Conservation (phyloP, 768 basidiomycete genomes). For the Leucocoprinus leucothites region DNA sequence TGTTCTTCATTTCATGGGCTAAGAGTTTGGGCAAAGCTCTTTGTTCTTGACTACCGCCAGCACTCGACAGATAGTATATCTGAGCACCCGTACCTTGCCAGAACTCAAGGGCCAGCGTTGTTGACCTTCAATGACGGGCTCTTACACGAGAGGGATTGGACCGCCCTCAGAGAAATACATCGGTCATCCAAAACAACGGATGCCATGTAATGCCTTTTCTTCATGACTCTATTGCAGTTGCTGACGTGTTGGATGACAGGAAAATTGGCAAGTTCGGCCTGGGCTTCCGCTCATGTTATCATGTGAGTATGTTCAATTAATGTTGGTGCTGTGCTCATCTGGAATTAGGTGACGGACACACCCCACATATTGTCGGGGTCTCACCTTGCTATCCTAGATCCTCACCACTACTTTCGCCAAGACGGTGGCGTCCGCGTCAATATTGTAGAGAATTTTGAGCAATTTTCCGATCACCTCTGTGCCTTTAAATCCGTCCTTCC, state of each 20-base stretch:
- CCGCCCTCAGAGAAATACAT: conserved; percentile 33
- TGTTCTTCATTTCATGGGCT: not conserved
- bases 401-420: conserved; percentile 27
- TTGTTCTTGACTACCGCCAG: conserved; percentile 28
- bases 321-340: not conserved
- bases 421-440: conserved; percentile 28
- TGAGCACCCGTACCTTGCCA: conserved; percentile 22
- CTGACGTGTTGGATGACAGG: conserved; percentile 7
- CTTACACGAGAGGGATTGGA: conserved; percentile 34
- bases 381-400: conserved; percentile 41
- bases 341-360: conserved; percentile 40
- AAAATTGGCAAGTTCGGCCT: conserved; percentile 26
- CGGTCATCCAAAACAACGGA: conserved; percentile 25
- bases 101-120: conserved; percentile 36
- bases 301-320: conserved; percentile 16
- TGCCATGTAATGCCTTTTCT: conserved; percentile 13
- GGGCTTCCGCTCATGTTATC: conserved; percentile 25
- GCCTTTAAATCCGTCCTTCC: conserved; percentile 27
- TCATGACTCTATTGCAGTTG: not conserved
- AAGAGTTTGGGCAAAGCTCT: conserved; percentile 17
- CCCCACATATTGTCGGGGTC: conserved; percentile 45
- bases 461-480: conserved; percentile 26
- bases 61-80: conserved; percentile 20
- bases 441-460: conserved; percentile 19
- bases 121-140: conserved; percentile 34